Conservation (phyloP, 257 asterid genomes). For the Mitragyna speciosa region DNA sequence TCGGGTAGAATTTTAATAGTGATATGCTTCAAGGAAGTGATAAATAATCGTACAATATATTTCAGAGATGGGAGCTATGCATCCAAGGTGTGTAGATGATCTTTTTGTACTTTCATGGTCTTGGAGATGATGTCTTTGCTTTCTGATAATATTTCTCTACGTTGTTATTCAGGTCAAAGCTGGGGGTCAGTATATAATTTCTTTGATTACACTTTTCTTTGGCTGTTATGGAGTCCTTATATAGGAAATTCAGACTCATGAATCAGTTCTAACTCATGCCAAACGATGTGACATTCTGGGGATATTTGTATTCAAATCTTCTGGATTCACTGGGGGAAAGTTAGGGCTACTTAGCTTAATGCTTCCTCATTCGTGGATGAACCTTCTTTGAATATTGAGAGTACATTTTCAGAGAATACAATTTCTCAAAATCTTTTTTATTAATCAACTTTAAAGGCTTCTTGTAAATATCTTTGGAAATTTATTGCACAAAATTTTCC, state of each 20-base stretch:
- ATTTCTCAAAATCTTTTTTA: background rate
- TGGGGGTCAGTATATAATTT: conserved; percentile 48
- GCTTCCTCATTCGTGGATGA: background rate
- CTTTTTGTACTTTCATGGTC: conserved; percentile 8
- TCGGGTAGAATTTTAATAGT: background rate
- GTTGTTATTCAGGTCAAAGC: conserved; percentile 48
- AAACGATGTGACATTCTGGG: background rate
- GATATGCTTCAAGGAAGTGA: conserved; percentile 22
- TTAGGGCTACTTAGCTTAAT: background rate
- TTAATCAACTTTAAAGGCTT: background rate
- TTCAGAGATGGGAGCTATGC: conserved; percentile 2
- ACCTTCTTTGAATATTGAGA: background rate
- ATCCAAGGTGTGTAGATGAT: conserved; percentile 16
- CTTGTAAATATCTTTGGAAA: too few species aligned
- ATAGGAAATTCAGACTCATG: background rate
- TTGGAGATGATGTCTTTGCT: conserved; percentile 7
- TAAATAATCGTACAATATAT: conserved; percentile 20
- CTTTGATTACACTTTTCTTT: background rate
- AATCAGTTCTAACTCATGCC: background rate
- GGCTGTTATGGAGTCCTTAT: conserved; percentile 4
- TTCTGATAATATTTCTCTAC: conserved; percentile 13
- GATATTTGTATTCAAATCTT: background rate
- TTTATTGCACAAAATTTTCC: too few species aligned
- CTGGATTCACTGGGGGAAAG: background rate
- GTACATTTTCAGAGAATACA: background rate